Conservation (phyloP, 2,329 filamentous ascomycete species). For the Aspergillus sp. region DNA sequence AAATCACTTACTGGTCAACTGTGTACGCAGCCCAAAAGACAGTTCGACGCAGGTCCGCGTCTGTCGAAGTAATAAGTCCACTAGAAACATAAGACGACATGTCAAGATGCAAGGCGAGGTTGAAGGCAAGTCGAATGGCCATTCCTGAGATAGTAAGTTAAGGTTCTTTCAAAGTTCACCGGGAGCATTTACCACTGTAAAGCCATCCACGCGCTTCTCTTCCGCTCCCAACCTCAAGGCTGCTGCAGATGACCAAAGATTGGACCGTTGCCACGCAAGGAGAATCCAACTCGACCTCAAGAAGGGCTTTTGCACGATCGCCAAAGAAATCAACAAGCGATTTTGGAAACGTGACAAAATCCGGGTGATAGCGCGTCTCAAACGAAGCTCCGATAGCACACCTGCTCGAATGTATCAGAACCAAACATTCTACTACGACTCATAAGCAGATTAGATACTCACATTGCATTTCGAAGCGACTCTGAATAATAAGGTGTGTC, state of each 20-base stretch:
- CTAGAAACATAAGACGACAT: slow-evolving; percentile 18
- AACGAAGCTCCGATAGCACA: not conserved
- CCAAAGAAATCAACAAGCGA: slow-evolving; percentile 1
- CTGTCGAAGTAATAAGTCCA: slow-evolving; percentile 13
- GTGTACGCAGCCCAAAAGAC: slow-evolving; percentile 40
- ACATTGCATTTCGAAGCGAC: slow-evolving; percentile 28
- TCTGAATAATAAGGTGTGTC: slow-evolving; percentile 26
- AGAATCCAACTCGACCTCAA: not conserved
- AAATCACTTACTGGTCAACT: not conserved
- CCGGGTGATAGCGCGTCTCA: not conserved
- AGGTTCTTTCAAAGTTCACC: not conserved
- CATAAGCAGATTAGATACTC: not conserved
- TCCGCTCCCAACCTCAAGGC: not conserved
- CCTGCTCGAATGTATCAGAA: not conserved
- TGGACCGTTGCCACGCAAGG: not conserved
- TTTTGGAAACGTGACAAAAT: not conserved
- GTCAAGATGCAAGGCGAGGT: slow-evolving; percentile 35
- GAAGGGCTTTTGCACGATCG: not conserved
- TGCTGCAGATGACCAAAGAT: not conserved
- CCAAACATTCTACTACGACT: too few relatives aligned
- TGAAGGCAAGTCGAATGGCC: slow-evolving; percentile 22
- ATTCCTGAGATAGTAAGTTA: slow-evolving; percentile 18
- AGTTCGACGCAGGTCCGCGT: slow-evolving; percentile 29
- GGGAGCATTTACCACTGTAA: not conserved
- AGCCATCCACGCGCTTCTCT: slow-evolving; percentile 6